Evolutionary conservation across 148 eudicot species (phyloP).

Genomic region (Selenicereus undatus): DNA sequence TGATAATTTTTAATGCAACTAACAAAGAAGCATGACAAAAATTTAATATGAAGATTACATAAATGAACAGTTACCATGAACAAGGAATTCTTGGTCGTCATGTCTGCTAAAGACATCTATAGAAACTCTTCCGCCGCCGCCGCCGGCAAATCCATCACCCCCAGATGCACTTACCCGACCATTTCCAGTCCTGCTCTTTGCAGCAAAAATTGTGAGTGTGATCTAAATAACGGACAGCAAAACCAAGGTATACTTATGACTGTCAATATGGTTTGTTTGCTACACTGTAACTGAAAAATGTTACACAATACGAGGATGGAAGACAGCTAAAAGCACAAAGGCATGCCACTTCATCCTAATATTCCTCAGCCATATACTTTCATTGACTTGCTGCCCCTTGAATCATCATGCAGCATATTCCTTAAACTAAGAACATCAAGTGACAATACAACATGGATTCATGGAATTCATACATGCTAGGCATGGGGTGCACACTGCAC

Average conservation of each 20-base stretch:
- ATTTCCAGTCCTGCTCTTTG: slow-evolving; percentile 67
- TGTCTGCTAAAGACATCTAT: slow-evolving; percentile 61
- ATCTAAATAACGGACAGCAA: slow-evolving; percentile 11
- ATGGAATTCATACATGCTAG: background rate
- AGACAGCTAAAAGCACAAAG: background rate
- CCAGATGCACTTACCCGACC: slow-evolving; percentile 78
- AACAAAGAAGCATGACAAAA: background rate
- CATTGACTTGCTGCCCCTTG: background rate
- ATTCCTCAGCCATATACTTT: background rate
- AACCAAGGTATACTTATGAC: slow-evolving; percentile 6
- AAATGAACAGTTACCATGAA: slow-evolving; percentile 55
- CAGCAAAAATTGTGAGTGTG: background rate
- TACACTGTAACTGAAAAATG: slow-evolving; percentile 1
- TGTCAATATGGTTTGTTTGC: slow-evolving; percentile 9
- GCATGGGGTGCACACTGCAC: background rate
- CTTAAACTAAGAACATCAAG: background rate
- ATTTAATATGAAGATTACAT: background rate
- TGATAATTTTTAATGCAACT: background rate
- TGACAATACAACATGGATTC: background rate
- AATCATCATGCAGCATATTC: background rate
- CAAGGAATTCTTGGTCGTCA: slow-evolving; percentile 56
- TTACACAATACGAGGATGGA: background rate
- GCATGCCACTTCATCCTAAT: background rate
- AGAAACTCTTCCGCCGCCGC: slow-evolving; percentile 94
- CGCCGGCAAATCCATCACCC: slow-evolving; percentile 96